phyloP scores from a whole-genome alignment of 768 basidiomycete genomes.

The Russula foetens region DNA sequence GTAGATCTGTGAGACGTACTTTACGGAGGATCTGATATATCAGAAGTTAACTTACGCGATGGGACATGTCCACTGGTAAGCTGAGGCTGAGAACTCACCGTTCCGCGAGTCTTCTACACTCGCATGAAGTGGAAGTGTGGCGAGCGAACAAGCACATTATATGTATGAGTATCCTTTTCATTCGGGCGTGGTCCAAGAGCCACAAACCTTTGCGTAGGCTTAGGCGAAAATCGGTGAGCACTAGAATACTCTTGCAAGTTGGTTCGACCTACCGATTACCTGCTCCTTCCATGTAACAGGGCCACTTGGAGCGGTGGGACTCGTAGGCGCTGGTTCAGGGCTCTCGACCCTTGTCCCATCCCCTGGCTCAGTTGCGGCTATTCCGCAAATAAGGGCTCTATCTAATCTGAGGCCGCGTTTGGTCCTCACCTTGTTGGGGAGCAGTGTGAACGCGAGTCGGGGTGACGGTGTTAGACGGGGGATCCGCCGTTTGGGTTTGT shows the following conservation, averaged over 20 bases:
- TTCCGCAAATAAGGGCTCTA: background rate
- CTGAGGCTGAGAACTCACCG: conserved; percentile 16
- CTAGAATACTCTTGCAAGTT: too few species aligned
- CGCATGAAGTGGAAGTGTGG: background rate
- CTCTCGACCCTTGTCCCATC: conserved; percentile 29
- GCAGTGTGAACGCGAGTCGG: conserved; percentile 26
- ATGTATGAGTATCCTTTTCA: background rate
- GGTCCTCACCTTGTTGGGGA: conserved; percentile 29
- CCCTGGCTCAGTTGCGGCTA: conserved; percentile 28
- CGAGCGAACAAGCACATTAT: too few species aligned
- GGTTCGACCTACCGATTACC: conserved; percentile 39
- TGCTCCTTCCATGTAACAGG: conserved; percentile 51
- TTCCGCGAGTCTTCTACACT: conserved; percentile 11
- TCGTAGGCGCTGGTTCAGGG: conserved; percentile 19
- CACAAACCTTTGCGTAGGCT: conserved; percentile 16
- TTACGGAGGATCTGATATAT: conserved; percentile 11
- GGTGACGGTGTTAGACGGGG: conserved; percentile 24
- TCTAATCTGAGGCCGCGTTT: too few species aligned
- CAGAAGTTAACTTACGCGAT: background rate
- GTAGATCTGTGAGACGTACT: background rate
- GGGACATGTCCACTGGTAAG: background rate
- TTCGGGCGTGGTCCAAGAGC: background rate
- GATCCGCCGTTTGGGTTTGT: background rate
- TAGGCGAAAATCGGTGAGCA: background rate
- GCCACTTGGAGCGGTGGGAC: conserved; percentile 14